A percentile compares a stretch with the other conserved stretches of the same genome.
phyloP scores from a whole-genome alignment of 768 basidiomycete species.

The Holtermanniella nyarrowii region DNA sequence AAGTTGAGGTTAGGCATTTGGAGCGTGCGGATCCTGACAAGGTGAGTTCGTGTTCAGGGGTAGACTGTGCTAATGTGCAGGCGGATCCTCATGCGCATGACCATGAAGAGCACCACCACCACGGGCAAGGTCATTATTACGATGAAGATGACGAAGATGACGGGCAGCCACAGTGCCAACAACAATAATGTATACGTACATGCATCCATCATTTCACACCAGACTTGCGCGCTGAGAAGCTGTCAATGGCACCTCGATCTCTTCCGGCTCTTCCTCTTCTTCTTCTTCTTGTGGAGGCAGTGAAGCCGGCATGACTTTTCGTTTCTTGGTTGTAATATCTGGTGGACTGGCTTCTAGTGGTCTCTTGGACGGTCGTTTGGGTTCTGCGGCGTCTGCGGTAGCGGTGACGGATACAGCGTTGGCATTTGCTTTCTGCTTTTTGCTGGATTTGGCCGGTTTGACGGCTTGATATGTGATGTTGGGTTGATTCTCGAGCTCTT shows the following conservation, averaged over 20 bases:
- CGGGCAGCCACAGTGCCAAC: not conserved
- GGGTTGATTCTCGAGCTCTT: not conserved
- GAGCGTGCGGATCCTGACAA: not conserved
- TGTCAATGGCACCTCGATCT: not conserved
- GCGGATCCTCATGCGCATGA: not conserved
- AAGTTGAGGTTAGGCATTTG: slow-evolving; percentile 12
- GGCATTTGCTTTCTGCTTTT: not conserved
- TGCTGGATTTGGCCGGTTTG: not conserved
- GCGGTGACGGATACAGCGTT: not conserved
- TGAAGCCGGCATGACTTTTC: not conserved
- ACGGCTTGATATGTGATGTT: not conserved
- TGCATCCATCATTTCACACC: too few relatives aligned
- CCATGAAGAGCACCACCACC: not conserved
- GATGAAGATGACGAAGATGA: not conserved
- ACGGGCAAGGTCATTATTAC: not conserved
- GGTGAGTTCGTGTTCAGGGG: too few relatives aligned
- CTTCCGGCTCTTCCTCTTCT: not conserved
- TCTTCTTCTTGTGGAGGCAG: not conserved
- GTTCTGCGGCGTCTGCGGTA: not conserved
- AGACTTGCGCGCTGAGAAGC: too few relatives aligned
- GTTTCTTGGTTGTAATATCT: not conserved
- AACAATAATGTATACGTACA: not conserved
- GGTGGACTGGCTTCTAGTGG: not conserved
- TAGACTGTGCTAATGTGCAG: too few relatives aligned
- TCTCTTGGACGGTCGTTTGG: not conserved